These are phyloP conservation scores for Rhizoclosmatium sp. DNA, from an alignment of 192 early-diverging fungal species.

Conservation along the genomic window DNA sequence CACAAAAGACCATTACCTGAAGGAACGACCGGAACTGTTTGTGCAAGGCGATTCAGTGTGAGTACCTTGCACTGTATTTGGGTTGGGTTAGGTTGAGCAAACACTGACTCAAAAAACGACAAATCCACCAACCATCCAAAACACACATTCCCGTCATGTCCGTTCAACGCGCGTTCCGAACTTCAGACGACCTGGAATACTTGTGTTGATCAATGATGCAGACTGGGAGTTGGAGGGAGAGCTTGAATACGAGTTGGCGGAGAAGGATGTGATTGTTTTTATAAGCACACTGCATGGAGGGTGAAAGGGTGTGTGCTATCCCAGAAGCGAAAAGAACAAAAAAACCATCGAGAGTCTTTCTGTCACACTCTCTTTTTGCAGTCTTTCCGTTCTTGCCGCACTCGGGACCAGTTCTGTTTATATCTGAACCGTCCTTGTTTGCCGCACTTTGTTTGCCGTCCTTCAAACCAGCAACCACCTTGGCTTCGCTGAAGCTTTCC, in stretches of 20 bases:
- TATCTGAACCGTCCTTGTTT: too few species aligned
- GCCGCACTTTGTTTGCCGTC: too few species aligned
- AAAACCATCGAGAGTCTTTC: neutral
- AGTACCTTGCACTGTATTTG: slow-evolving; percentile 34
- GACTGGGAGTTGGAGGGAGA: slow-evolving; percentile 98
- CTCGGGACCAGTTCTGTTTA: too few species aligned
- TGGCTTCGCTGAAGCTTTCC: slow-evolving; percentile 60
- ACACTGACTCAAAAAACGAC: neutral
- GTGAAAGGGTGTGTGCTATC: slow-evolving; percentile 41
- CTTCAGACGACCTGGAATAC: slow-evolving; percentile 87
- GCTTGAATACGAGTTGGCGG: slow-evolving; percentile 79
- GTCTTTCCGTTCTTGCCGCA: neutral
- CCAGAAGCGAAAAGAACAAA: neutral
- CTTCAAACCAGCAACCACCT: too few species aligned
- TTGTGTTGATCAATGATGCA: slow-evolving; percentile 92
- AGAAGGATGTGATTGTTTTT: slow-evolving; percentile 86
- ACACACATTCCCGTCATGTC: neutral
- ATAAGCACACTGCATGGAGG: slow-evolving; percentile 99
- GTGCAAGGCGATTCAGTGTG: slow-evolving; percentile 81
- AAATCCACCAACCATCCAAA: neutral
- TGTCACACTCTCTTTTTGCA: neutral
- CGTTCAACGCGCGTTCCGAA: neutral
- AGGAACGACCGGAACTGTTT: slow-evolving; percentile 87
- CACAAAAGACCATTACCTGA: slow-evolving; percentile 73
- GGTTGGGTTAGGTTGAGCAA: neutral